Base-by-base conservation (phyloP, 768 basidiomycete genomes). In the Suillus sp. region DNA sequence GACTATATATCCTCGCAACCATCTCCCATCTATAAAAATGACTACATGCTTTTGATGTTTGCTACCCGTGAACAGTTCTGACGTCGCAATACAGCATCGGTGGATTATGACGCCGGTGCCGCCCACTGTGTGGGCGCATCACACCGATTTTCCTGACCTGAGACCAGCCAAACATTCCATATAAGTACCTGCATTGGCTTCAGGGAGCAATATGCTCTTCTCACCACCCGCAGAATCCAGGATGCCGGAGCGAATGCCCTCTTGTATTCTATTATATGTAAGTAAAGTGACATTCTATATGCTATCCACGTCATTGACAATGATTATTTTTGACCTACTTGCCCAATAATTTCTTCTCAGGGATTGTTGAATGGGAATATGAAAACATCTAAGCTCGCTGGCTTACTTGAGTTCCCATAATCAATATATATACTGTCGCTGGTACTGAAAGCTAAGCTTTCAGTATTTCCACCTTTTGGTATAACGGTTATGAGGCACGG, bases 121-220 rank as follows among this genome's bases (percentile, higher is more conserved):
- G 5, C 7, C 13, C 45, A 22, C 11, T 25, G 45, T 22, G 45
- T 22, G 13, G 22, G 14, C 6, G 13, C 27, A 51, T 32, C 16
- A 50, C 16, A n/a, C 35, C 92, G 94, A 99, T 74, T 86, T 93
- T 13, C 95, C 96, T n/a, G 82, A 94, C 67, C 83, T 25, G 14
- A 86, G 61, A 80, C 78, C 34, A 85, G 79, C 37, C 78, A 82
- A 66, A 79, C 87, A 0, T 97, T 83, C 78, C 86, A 82, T 87
- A n/a, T n/a, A n/a, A n/a, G 1, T 93, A 84, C 73, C 80, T 94
- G 35, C 94, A 96, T 75, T 95, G 93, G 91, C 76, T 96, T 68
- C 84, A 91, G 92, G 93, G 72, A 68, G 88, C 67, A 40, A 60
- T 42, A 13, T 16, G 43, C 42, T 42, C 64, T 18, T 35, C 20